Evolutionary conservation across 2,329 filamentous ascomycete genomes (phyloP).

Genomic region (Xylariaceae sp.): DNA sequence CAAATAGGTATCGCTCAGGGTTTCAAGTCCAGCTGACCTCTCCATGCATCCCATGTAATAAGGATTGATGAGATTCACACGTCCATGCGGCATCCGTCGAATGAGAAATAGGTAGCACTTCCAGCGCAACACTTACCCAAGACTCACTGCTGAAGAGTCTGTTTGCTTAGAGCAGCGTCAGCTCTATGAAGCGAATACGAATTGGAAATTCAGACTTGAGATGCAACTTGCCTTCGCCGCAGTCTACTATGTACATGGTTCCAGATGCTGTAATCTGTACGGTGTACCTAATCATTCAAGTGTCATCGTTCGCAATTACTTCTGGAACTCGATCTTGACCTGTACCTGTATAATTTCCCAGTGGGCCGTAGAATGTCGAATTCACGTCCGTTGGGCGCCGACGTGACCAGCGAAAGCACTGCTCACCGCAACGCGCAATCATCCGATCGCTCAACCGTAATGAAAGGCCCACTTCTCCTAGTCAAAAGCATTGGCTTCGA

Average conservation of each 20-base stretch:
- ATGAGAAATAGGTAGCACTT: constrained; percentile 5
- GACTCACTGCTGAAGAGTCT: not conserved
- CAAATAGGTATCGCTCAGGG: constrained; percentile 27
- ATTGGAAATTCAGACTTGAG: not conserved
- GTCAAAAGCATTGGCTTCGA: constrained; percentile 16
- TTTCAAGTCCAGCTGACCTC: constrained; percentile 30
- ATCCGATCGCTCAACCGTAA: constrained; percentile 18
- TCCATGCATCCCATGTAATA: constrained; percentile 24
- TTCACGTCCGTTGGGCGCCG: constrained; percentile 7
- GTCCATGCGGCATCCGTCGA: constrained; percentile 10
- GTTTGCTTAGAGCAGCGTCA: constrained; percentile 11
- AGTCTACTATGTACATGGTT: not conserved
- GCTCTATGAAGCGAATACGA: constrained; percentile 8
- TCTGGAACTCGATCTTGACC: constrained; percentile 20
- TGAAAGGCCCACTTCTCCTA: constrained; percentile 22
- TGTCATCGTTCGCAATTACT: constrained; percentile 16
- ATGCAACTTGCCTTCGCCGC: too few species aligned
- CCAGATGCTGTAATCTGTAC: constrained; percentile 3
- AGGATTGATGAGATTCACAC: constrained; percentile 14
- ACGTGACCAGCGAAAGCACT: not conserved
- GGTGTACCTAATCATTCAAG: constrained; percentile 22
- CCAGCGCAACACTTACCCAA: constrained; percentile 9
- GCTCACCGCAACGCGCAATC: constrained; percentile 23
- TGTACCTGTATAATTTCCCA: constrained; percentile 4
- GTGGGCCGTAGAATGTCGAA: constrained; percentile 6